phyloP scores from a whole-genome alignment of 2,329 filamentous ascomycete species.

The Aciculosporium take region DNA sequence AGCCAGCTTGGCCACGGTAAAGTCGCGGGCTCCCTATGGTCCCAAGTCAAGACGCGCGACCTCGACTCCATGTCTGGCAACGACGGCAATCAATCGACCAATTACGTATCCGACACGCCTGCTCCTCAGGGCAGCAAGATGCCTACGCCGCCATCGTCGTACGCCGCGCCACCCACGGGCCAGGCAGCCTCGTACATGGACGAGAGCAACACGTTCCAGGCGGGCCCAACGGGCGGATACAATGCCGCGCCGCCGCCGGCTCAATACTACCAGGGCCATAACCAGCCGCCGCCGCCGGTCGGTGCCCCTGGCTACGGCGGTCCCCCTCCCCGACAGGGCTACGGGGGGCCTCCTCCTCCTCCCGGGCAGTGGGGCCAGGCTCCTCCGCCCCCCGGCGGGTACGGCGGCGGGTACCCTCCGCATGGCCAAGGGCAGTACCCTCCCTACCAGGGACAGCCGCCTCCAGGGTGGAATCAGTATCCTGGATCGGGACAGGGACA shows the following conservation, averaged over 20 bases:
- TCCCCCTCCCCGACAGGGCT: slow-evolving; percentile 8
- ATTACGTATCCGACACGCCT: slow-evolving; percentile 26
- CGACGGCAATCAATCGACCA: slow-evolving; percentile 24
- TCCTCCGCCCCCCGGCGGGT: slow-evolving; percentile 7
- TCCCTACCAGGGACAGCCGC: slow-evolving; percentile 13
- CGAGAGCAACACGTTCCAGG: slow-evolving; percentile 8
- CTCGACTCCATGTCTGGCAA: slow-evolving; percentile 38
- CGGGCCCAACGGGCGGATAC: slow-evolving; percentile 13
- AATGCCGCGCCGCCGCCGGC: slow-evolving; percentile 20
- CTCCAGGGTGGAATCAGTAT: slow-evolving; percentile 21
- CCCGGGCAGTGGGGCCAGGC: slow-evolving; percentile 9
- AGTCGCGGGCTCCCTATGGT: slow-evolving; percentile 45
- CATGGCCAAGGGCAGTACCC: slow-evolving; percentile 12
- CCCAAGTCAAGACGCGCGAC: slow-evolving; percentile 45
- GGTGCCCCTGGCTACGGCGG: slow-evolving; percentile 9
- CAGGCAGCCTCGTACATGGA: slow-evolving; percentile 19
- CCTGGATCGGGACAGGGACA: slow-evolving; percentile 22
- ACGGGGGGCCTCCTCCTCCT: slow-evolving; percentile 10
- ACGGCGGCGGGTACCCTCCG: slow-evolving; percentile 13
- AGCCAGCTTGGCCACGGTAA: slow-evolving; percentile 39
- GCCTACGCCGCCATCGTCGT: slow-evolving; percentile 18
- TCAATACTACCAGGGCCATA: slow-evolving; percentile 20
- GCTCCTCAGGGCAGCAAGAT: slow-evolving; percentile 19
- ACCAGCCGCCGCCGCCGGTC: slow-evolving; percentile 9
- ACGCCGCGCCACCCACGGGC: slow-evolving; percentile 18